phyloP scores from a whole-genome alignment of 139 green algal species.

The Tetraselmis striata region DNA sequence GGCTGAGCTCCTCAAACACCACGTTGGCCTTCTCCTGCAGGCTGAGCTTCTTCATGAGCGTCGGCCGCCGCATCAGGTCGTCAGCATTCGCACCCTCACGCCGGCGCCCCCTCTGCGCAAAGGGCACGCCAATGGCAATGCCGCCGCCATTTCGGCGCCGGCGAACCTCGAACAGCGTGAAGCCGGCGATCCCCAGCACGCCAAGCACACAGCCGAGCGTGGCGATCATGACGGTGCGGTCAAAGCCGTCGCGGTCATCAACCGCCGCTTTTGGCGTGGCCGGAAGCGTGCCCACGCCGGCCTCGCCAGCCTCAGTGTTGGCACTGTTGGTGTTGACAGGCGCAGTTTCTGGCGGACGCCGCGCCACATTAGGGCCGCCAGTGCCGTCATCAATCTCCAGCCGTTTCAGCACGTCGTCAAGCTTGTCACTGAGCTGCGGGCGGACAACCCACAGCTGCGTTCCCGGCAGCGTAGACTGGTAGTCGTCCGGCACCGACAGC shows the following conservation, averaged over 20 bases:
- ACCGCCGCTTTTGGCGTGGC: neutral
- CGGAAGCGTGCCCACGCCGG: neutral
- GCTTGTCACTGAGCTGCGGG: too few species aligned
- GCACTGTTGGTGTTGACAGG: neutral
- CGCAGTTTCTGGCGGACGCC: too few species aligned
- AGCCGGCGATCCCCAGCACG: neutral
- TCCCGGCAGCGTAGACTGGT: neutral
- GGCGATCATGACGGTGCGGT: neutral
- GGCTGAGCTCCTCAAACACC: neutral
- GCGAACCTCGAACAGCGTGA: neutral
- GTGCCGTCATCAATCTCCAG: neutral
- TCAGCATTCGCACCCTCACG: too few species aligned
- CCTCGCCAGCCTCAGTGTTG: too few species aligned
- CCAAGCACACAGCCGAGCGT: neutral
- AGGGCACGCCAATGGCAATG: too few species aligned
- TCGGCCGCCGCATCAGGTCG: neutral
- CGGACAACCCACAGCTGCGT: neutral
- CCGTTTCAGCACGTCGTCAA: too few species aligned
- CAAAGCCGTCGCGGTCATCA: neutral
- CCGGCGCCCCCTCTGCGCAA: too few species aligned
- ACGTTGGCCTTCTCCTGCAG: neutral
- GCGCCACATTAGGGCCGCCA: too few species aligned
- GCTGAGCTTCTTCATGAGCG: neutral
- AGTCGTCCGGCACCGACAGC: too few species aligned
- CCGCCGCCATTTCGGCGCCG: too few species aligned